Percentiles rank a stretch among this genome's conserved stretches.
Evolutionary conservation across 2,329 filamentous ascomycete genomes (phyloP).

Genomic region (Pseudogymnoascus sp.): DNA sequence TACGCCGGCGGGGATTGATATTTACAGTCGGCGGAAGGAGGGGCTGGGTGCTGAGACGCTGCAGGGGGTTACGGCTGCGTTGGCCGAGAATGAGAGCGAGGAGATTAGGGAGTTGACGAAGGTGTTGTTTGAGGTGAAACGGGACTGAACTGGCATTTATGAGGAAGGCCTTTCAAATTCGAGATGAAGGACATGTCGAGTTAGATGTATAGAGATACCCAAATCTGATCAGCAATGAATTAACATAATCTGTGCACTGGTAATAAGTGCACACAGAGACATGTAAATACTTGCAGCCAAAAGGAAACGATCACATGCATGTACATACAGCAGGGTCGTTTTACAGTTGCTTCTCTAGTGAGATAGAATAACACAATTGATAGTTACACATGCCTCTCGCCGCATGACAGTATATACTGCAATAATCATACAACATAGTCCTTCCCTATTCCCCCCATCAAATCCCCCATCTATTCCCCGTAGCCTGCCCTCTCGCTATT

Average conservation of each 20-base stretch:
- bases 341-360: not conserved
- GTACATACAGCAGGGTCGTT: not conserved
- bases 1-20: constrained; percentile 71
- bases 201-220: not conserved
- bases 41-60: constrained; percentile 52
- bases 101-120: constrained; percentile 45
- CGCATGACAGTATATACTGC: constrained; percentile 6
- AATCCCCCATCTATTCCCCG: not conserved
- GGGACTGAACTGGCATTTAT: constrained; percentile 16
- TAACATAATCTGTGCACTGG: not conserved
- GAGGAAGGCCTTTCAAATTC: not conserved
- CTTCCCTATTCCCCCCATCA: not conserved
- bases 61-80: constrained; percentile 43
- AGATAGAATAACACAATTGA: constrained; percentile 8
- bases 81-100: constrained; percentile 42
- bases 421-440: constrained; percentile 7
- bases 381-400: constrained; percentile 3
- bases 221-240: not conserved
- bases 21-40: constrained; percentile 58
- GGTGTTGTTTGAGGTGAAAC: constrained; percentile 39
- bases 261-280: not conserved
- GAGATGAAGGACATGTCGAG: not conserved
- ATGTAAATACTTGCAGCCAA: not conserved
- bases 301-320: not conserved
- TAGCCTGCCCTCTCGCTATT: not conserved